Evolutionary conservation across 2,329 filamentous ascomycete genomes (phyloP), one percentile per base, ranked within the genome.

Genomic region (Hyphodiscus sp.): DNA sequence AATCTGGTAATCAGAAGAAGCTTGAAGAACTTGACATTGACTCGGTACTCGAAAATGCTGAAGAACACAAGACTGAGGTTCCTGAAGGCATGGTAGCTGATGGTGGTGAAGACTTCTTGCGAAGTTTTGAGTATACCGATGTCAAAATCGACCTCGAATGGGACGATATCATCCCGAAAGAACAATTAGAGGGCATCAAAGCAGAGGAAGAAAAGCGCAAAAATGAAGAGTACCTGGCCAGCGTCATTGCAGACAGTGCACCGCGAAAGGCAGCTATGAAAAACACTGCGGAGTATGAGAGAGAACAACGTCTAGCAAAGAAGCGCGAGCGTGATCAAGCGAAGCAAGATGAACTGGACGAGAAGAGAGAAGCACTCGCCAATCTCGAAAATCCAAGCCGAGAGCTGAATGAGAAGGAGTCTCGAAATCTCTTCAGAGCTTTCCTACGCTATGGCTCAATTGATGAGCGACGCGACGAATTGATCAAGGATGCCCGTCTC

Each of bases 11-110:
- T 68, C 94, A 99, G 71, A 87, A 92, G 73, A 94, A 95, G 68
- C 79, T 99, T 5, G 94, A 99, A 71, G 91, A 96, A 71, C 84
- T 99, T 20, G 94, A 99, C 68, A 97, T 99, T 62, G 95, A 99
- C 68, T 90, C 91, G 9, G 94, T 99, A 41, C 82, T 99, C 16
- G 94, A 94, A 65, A 96, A 96, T 69, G 94, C 95, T 26, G 94
- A 99, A 73, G 85, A 97, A 63, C 95, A 96, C 64, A 92, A 95
- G 74, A 97, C 94, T 0, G 91, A 96, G 70, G 88, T 96, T 52
- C 88, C 92, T 20, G 90, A 96, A 70, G 90, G 91, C 67, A 90
- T 97, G 68, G 88, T 95, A 44, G 95, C 91, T 54, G 94, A 92
- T 66, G 95, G 94, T 66, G 94, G 94, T 73, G 92, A 96, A 68